A percentile compares a stretch with the other conserved stretches of the same genome.
Conservation (phyloP, 306 rosid species). For the Fragaria nilgerrensis region DNA sequence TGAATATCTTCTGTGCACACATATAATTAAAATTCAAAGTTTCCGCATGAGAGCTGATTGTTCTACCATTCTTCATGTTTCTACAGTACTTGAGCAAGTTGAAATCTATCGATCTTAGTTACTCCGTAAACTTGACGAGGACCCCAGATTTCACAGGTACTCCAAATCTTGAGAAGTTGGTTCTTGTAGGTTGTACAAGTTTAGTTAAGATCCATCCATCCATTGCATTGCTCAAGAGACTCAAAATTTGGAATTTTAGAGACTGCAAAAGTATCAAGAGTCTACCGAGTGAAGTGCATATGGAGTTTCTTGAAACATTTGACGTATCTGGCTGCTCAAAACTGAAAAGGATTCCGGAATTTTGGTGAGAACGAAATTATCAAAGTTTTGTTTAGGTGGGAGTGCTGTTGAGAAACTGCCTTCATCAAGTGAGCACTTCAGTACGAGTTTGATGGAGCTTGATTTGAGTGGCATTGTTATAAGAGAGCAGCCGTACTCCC, state of each 20-base stretch:
- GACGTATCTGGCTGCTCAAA: conserved; percentile 22
- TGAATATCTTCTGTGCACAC: not conserved
- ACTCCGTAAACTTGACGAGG: conserved; percentile 10
- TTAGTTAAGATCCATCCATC: conserved; percentile 21
- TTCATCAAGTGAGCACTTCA: not conserved
- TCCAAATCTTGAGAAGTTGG: conserved; percentile 15
- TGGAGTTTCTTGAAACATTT: conserved; percentile 9
- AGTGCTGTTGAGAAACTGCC: conserved; percentile 18
- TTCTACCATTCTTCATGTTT: not conserved
- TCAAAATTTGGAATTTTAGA: not conserved
- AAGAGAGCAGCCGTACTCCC: not conserved
- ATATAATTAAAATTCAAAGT: not conserved
- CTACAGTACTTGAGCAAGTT: conserved; percentile 12
- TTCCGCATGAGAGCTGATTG: not conserved
- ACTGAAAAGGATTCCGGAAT: conserved; percentile 17
- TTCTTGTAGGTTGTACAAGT: conserved; percentile 17
- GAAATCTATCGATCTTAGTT: conserved; percentile 18
- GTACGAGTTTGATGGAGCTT: not conserved
- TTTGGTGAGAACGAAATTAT: conserved; percentile 1
- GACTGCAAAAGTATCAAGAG: conserved; percentile 5
- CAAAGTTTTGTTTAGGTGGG: conserved; percentile 1
- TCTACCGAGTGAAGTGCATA: not conserved
- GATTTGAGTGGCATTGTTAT: not conserved
- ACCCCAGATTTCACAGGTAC: conserved; percentile 21
- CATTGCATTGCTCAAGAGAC: conserved; percentile 11